These are phyloP conservation scores for Perkinsus olseni DNA, from an alignment of 169 alveolate species.

Conservation along the genomic window DNA sequence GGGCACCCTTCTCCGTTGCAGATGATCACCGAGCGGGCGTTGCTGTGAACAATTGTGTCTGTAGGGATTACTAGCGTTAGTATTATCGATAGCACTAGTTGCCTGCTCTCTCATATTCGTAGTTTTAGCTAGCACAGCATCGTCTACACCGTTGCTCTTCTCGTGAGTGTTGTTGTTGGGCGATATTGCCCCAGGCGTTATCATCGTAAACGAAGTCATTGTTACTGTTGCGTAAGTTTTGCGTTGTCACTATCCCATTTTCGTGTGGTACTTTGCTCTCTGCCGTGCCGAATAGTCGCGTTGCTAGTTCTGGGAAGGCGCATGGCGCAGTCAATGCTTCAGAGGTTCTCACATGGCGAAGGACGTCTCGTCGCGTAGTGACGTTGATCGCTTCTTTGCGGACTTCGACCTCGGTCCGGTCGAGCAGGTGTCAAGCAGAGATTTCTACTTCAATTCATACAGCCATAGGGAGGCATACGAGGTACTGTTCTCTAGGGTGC, in stretches of 20 bases:
- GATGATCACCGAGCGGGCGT: neutral
- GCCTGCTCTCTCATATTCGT: neutral
- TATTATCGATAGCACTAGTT: neutral
- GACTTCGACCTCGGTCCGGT: neutral
- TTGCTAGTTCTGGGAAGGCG: neutral
- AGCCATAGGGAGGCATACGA: slow-evolving; percentile 53
- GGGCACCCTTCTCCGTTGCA: too few relatives aligned
- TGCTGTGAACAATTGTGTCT: neutral
- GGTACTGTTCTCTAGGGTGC: too few relatives aligned
- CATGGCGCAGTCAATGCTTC: too few relatives aligned
- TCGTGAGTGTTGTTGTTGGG: too few relatives aligned
- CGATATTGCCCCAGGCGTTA: too few relatives aligned
- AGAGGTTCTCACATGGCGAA: neutral
- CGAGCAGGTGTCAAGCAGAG: slow-evolving; percentile 23
- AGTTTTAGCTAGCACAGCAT: neutral
- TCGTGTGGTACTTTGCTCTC: neutral
- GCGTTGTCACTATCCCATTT: neutral
- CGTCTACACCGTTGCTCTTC: too few relatives aligned
- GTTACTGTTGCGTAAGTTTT: neutral
- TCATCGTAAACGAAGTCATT: neutral
- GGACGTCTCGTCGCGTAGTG: neutral
- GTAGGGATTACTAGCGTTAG: neutral
- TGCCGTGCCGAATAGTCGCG: neutral
- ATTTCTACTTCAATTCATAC: slow-evolving; percentile 67
- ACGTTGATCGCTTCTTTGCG: neutral